Percentiles rank a stretch among this genome's conserved stretches.
Evolutionary conservation across 306 rosid species (phyloP).

Genomic region (Ziziphus jujuba): DNA sequence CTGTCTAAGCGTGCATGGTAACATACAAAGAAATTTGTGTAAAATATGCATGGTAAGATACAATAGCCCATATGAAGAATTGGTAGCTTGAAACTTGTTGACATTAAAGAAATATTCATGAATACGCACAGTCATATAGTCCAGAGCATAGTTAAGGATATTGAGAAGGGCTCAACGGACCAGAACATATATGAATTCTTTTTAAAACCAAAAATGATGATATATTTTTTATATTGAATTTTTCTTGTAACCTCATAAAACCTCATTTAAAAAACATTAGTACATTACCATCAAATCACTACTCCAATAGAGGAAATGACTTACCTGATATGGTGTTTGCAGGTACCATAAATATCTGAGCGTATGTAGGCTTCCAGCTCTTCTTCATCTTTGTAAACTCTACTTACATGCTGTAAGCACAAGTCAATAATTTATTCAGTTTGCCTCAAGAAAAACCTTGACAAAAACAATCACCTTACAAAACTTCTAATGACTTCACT

Average conservation of each 20-base stretch:
- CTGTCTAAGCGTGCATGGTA: too few species aligned
- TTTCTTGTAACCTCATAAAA: slow-evolving; percentile 5
- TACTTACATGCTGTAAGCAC: slow-evolving; percentile 63
- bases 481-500: neutral
- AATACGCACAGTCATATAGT: neutral
- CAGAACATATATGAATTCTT: neutral
- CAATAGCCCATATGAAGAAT: neutral
- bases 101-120: neutral
- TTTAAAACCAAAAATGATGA: neutral
- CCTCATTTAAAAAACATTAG: slow-evolving; percentile 18
- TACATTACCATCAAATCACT: slow-evolving; percentile 4
- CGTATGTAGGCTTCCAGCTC: slow-evolving; percentile 83
- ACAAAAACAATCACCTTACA: neutral
- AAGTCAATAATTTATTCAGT: slow-evolving; percentile 29
- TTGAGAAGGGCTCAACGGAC: slow-evolving; percentile 1
- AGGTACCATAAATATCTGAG: slow-evolving; percentile 71
- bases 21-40: too few species aligned
- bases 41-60: neutral
- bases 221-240: neutral
- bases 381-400: slow-evolving; percentile 74
- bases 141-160: neutral
- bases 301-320: slow-evolving; percentile 24
- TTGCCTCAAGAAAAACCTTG: slow-evolving; percentile 21
- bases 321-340: slow-evolving; percentile 55
- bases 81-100: neutral